Evolutionary conservation across 2,329 filamentous ascomycete genomes (phyloP), one percentile per base, ranked within the genome.

Genomic region (Fusarium sp.): DNA sequence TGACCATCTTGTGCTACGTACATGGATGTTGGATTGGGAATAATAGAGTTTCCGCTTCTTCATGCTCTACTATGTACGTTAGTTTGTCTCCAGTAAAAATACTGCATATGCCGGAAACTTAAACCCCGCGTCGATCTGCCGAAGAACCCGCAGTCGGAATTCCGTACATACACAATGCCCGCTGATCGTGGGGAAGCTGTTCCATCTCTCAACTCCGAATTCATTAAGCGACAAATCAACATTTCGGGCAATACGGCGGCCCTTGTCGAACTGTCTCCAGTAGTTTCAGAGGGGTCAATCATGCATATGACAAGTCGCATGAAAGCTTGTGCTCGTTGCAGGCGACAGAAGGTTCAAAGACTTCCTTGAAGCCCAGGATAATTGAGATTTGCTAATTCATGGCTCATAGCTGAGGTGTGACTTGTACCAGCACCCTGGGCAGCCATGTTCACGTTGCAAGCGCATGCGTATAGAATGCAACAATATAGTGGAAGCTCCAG

Each of bases 371-470:
- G 12, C 36, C n/a, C 13, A 42, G 44, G 14, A 61, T 12, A 28
- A n/a, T 26, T 26, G 35, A 56, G 24, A 42, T 20, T 18, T 41
- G 35, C 47, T 61, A 32, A 61, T 61, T 5, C 36, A 35, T 39
- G 36, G 36, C 24, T 11, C 17, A 32, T 20, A 61, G 36, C 41
- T 61, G 18, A 55, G 47, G 26, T 56, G 47, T 15, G 58, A 61
- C 36, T 39, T 56, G 22, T 56, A 56, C 22, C 47, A 61, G 18
- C 36, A 28, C 18, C 47, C 36, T 5, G 58, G 58, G 9, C 47
- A 61, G 17, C 51, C 58, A 35, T 61, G 58, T n/a, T 61, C 58
- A 42, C 58, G 47, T 6, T 61, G 58, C 28, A 61, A 35, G n/a
- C 58, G 58, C 36, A 35, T 55, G 36, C 36, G 10, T 11, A 26